Evolutionary conservation across 164 flowering plant genomes (phyloP), one percentile per base, ranked within the genome.

Genomic region (Berberis thunbergii): DNA sequence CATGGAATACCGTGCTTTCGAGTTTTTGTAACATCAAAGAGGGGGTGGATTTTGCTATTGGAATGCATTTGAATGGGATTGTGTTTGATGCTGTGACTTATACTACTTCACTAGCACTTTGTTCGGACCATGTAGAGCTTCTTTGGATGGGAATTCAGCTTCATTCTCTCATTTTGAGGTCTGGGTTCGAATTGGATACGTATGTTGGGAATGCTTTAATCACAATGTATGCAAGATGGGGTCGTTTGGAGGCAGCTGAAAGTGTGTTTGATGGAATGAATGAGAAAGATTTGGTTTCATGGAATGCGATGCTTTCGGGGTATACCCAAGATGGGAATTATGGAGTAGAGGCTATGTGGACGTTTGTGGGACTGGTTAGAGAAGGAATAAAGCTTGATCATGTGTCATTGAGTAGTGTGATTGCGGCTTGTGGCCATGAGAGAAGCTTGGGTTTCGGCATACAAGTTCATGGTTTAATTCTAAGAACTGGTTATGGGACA

Each of bases 281-380:
- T 6, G 44, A 43, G 9, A 82, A 71, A 72, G 98, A 88, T 80
- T 69, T 74, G 69, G 85, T 94, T 62, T 88, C 98, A 0, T 94
- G 96, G 95, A 88, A 87, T 68, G 84, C 96, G 5, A 64, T 90
- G 72, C 64, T 93, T 3, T 86, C 92, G 10, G 98, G 96, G 43
- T 87, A 80, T 59, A 63, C 77, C 58, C 96, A 90, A 69, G 84
- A 79, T 54, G 92, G 86, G 45, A 70, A 64, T 70, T 70, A 70
- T 66, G 92, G 85, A 48, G 1, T 72, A 1, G 81, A 88, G 70
- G 89, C 87, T 1, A 76, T 85, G 59, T 13, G 5, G 60, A 64
- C 72, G 10, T 90, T 88, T 62, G 12, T 73, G 49, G 81, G 78
- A 50, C 84, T 90, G 96, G 64, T 81, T 57, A 78, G 80, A 70